Evolutionary conservation across 2,329 filamentous ascomycete species (phyloP), one percentile per base, ranked within the genome.

Genomic region (Venturia carpophila): DNA sequence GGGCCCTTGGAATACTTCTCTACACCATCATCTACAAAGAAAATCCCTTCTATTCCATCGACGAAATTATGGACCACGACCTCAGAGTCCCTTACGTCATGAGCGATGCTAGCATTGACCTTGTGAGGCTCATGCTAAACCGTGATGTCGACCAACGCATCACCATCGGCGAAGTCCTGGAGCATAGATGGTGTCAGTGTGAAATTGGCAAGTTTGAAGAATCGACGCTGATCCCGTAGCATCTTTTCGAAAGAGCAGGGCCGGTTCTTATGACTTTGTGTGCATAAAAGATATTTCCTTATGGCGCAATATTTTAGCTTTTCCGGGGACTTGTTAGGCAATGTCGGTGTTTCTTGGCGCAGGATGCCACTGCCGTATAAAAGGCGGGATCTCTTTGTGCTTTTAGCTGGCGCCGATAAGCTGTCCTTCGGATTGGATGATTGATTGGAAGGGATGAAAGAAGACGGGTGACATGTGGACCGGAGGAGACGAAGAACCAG

Each of bases 21-120:
- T 99, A 99, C 80, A 99, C 94, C 37, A 97, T 99, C 73, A 89
- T 97, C 72, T 99, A 99, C 83, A 99, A 97, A 79, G 94, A 99
- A 78, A 99, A 99, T 73, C 93, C 94, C 0, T 99, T 97, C 76
- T 97, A 97, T 82, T 95, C 90, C 76, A 94, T 97, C 72, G 94
- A 99, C 75, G 94, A 99, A 80, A 99, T 99, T 73, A 95, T 97
- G 85, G 94, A 99, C 75, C 92, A 93, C 72, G 93, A 97, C 71
- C 80, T 99, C 66, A 86, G 94, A 60, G 88, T 99, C 37, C 94
- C 94, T 0, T 97, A 90, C 74, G 84, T 89, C 42, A 86, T 93
- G 79, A 92, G 91, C 75, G 92, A 97, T 69, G 89, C 92, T 69
- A 96, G 92, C 75, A 95, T 99, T 69, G 89, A 97, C 71, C 81